Percentiles rank a stretch among this genome's conserved stretches.
Evolutionary conservation across 768 basidiomycete genomes (phyloP).

Genomic region (Tricholoma matsutake): DNA sequence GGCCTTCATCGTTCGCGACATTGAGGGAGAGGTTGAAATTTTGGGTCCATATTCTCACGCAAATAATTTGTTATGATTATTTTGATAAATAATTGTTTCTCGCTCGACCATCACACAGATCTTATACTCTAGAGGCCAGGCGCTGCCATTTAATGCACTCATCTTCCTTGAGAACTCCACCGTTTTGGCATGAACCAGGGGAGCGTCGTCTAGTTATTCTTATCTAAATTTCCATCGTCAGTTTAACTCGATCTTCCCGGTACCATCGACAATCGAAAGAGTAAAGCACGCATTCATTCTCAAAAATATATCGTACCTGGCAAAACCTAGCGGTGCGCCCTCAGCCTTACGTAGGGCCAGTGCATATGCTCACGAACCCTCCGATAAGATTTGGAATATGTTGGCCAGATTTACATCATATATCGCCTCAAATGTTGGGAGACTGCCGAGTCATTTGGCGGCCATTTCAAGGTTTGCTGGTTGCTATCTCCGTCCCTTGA

Average conservation of each 20-base stretch:
- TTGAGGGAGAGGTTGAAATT: neutral
- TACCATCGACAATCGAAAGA: neutral
- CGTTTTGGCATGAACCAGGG: neutral
- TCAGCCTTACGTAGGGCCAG: no score
- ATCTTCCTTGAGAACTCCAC: no score
- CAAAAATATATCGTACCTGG: no score
- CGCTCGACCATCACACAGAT: neutral
- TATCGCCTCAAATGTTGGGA: no score
- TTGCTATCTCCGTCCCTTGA: neutral
- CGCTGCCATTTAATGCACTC: neutral
- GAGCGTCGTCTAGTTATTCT: neutral
- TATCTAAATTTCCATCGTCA: neutral
- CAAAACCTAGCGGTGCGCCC: no score
- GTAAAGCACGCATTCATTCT: no score
- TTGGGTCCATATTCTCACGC: neutral
- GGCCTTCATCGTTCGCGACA: neutral
- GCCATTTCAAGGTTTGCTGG: neutral
- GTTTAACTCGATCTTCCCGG: neutral
- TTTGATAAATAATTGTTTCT: neutral
- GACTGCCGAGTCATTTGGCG: no score
- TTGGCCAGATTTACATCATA: neutral
- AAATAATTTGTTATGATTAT: neutral
- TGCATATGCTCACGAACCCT: neutral
- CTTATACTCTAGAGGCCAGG: no score
- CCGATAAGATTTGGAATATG: neutral